A percentile compares a stretch with the other conserved stretches of the same genome.
Conservation (phyloP, 768 basidiomycete genomes). For the Favolaschia claudopus region DNA sequence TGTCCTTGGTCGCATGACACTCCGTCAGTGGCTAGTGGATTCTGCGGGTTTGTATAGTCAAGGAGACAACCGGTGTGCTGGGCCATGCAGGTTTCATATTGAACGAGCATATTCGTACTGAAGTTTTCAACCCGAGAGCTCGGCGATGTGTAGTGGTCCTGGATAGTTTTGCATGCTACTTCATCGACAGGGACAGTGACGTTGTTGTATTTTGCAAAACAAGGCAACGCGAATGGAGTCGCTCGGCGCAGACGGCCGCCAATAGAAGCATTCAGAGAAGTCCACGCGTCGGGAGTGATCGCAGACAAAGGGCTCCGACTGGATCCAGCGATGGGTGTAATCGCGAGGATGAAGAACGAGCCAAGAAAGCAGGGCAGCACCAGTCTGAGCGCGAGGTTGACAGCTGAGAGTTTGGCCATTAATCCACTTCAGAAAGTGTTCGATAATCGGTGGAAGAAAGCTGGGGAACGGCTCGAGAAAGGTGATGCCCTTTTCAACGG, state of each 20-base stretch:
- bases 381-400: too few species aligned
- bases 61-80: constrained; percentile 1
- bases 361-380: too few species aligned
- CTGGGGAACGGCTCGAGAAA: too few species aligned
- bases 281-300: too few species aligned
- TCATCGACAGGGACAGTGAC: not conserved
- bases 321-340: too few species aligned
- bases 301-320: too few species aligned
- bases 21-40: not conserved
- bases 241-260: constrained; percentile 2
- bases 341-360: too few species aligned
- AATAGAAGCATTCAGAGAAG: constrained; percentile 10
- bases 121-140: not conserved
- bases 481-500: too few species aligned
- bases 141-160: constrained; percentile 8
- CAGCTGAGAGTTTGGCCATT: too few species aligned
- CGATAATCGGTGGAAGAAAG: too few species aligned
- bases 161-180: not conserved
- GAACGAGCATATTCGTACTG: constrained; percentile 12
- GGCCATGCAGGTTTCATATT: constrained; percentile 15
- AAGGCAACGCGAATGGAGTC: constrained; percentile 11
- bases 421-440: too few species aligned
- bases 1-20: constrained; percentile 15
- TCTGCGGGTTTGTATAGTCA: not conserved
- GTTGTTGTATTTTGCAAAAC: constrained; percentile 12